A percentile compares a stretch with the other conserved stretches of the same genome.
phyloP scores from a whole-genome alignment of 1,284 basidiomycete genomes.

The Fomitopsis betulina region DNA sequence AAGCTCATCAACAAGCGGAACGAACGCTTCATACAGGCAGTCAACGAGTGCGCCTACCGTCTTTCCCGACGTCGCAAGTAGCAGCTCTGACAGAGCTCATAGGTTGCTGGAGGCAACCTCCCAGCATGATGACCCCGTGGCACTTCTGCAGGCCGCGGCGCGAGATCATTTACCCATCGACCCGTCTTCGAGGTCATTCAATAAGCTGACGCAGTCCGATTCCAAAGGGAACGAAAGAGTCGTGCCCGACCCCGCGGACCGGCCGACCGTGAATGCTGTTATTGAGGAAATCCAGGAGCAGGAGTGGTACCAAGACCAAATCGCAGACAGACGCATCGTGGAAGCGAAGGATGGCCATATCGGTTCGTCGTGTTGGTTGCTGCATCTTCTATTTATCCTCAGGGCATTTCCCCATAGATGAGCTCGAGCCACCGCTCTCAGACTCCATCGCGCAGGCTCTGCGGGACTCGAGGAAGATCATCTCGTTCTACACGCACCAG shows the following conservation, averaged over 20 bases:
- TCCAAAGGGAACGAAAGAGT: constrained; percentile 13
- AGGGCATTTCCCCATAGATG: constrained; percentile 31
- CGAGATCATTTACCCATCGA: constrained; percentile 67
- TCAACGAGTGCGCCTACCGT: constrained; percentile 55
- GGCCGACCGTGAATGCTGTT: constrained; percentile 55
- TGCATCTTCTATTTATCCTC: too few species aligned
- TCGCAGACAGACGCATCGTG: constrained; percentile 51
- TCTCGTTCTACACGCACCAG: constrained; percentile 76
- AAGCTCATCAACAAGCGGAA: constrained; percentile 75
- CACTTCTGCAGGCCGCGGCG: constrained; percentile 61
- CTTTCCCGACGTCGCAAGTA: neutral
- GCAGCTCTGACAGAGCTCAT: neutral
- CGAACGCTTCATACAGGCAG: constrained; percentile 58
- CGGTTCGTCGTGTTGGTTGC: constrained; percentile 34
- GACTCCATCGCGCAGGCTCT: constrained; percentile 56
- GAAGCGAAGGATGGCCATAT: constrained; percentile 46
- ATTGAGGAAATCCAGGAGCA: constrained; percentile 54
- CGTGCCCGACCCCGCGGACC: constrained; percentile 45
- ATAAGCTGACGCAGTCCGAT: constrained; percentile 10
- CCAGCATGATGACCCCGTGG: constrained; percentile 53
- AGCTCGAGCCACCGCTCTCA: constrained; percentile 55
- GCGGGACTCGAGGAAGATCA: constrained; percentile 58
- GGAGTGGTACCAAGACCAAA: constrained; percentile 68
- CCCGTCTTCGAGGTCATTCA: constrained; percentile 31
- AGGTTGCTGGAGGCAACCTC: constrained; percentile 63